phyloP scores from a whole-genome alignment of 108 stramenopile genomes.

The Seminavis robusta region DNA sequence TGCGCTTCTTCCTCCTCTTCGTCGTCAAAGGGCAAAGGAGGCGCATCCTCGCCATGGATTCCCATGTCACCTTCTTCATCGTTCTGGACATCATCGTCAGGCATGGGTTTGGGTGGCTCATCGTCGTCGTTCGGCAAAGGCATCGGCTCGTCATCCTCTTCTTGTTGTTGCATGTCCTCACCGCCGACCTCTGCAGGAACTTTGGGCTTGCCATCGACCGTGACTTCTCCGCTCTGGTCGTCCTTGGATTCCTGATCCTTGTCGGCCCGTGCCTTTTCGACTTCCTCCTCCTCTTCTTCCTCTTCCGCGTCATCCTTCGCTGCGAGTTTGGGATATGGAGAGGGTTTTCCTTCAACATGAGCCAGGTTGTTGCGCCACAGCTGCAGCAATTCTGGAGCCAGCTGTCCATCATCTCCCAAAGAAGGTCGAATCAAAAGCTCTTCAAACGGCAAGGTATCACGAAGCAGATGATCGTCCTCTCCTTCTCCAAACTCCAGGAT shows the following conservation, averaged over 20 bases:
- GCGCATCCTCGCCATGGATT: conserved; percentile 6
- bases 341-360: conserved; percentile 49
- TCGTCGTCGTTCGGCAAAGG: conserved; percentile 3
- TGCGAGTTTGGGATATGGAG: conserved; percentile 32
- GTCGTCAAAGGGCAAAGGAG: conserved; percentile 8
- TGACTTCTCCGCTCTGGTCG: background rate
- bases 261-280: background rate
- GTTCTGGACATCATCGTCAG: conserved; percentile 13
- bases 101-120: conserved; percentile 12
- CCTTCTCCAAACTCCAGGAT: too few relatives aligned
- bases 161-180: background rate
- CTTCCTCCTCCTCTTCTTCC: conserved; percentile 12
- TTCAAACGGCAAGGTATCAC: conserved; percentile 21
- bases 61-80: conserved; percentile 1
- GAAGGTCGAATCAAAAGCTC: conserved; percentile 65
- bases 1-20: conserved; percentile 49
- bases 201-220: background rate
- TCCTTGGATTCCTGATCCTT: conserved; percentile 2
- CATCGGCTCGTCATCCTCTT: background rate
- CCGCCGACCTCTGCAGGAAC: background rate
- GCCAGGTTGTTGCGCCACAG: conserved; percentile 62
- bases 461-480: too few relatives aligned
- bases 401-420: conserved; percentile 62
- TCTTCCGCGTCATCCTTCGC: conserved; percentile 27
- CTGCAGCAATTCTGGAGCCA: conserved; percentile 59